A percentile compares a stretch with the other conserved stretches of the same genome.
phyloP scores from a whole-genome alignment of 352 stramenopile genomes.

The Peronospora destructor region DNA sequence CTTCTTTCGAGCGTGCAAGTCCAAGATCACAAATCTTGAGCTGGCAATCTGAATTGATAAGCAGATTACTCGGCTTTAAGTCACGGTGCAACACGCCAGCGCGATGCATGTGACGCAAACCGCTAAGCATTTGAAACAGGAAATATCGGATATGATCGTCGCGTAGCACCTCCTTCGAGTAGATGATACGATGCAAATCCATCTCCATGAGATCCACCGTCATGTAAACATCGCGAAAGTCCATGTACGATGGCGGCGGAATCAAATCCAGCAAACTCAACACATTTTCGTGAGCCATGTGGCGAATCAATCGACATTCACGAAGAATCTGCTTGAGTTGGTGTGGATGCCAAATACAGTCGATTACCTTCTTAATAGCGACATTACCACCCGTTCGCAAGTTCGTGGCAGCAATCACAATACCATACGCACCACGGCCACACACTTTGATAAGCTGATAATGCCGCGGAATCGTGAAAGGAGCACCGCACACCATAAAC shows the following conservation, averaged over 20 bases:
- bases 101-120: slow-evolving; percentile 82
- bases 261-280: slow-evolving; percentile 82
- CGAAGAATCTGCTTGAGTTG: slow-evolving; percentile 86
- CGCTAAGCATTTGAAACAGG: slow-evolving; percentile 89
- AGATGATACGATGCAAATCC: slow-evolving; percentile 90
- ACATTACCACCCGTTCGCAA: slow-evolving; percentile 74
- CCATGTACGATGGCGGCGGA: slow-evolving; percentile 69
- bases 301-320: slow-evolving; percentile 78
- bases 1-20: slow-evolving; percentile 84
- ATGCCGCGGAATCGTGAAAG: slow-evolving; percentile 79
- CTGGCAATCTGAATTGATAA: slow-evolving; percentile 91
- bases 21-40: slow-evolving; percentile 96
- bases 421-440: slow-evolving; percentile 81
- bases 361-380: slow-evolving; percentile 89
- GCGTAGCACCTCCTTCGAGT: slow-evolving; percentile 87
- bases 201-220: slow-evolving; percentile 90
- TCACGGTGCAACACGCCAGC: slow-evolving; percentile 80
- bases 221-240: slow-evolving; percentile 88
- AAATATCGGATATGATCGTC: slow-evolving; percentile 93
- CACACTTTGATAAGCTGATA: slow-evolving; percentile 88
- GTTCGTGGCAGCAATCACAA: slow-evolving; percentile 86
- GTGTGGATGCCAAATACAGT: slow-evolving; percentile 86
- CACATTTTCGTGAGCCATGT: slow-evolving; percentile 83
- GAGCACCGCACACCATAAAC: slow-evolving; percentile 85
- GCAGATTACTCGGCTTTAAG: slow-evolving; percentile 82